These are phyloP conservation scores for Linnemannia exigua DNA, from an alignment of 192 early-diverging fungal genomes.

Conservation along the genomic window DNA sequence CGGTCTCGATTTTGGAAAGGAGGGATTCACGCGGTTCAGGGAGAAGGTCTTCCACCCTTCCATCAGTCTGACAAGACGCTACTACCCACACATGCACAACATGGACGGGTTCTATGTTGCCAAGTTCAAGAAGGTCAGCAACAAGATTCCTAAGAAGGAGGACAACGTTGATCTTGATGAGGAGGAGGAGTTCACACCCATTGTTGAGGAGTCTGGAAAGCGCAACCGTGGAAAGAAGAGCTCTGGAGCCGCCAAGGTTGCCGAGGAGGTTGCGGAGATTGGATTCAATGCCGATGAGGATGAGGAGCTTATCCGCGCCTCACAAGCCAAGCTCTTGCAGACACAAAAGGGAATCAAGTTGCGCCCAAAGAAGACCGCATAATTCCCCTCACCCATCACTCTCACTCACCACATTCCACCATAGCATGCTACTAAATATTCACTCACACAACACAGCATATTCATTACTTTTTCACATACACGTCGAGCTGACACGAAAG, in stretches of 20 bases:
- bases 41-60: constrained; percentile 91
- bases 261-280: constrained; percentile 21
- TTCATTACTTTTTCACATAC: background rate
- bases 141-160: constrained; percentile 77
- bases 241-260: background rate
- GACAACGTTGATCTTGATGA: constrained; percentile 55
- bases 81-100: constrained; percentile 98
- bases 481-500: too few species aligned
- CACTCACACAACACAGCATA: background rate
- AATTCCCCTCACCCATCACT: background rate
- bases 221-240: constrained; percentile 44
- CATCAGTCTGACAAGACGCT: constrained; percentile 85
- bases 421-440: constrained; percentile 6
- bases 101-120: constrained; percentile 99
- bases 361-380: constrained; percentile 40
- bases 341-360: constrained; percentile 54
- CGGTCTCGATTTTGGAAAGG: constrained; percentile 93
- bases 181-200: constrained; percentile 54
- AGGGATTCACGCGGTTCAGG: constrained; percentile 91
- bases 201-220: constrained; percentile 44
- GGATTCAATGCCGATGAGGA: constrained; percentile 49
- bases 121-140: constrained; percentile 96
- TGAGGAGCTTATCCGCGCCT: constrained; percentile 43
- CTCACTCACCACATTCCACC: background rate
- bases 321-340: constrained; percentile 53